phyloP scores from a whole-genome alignment of 2,329 filamentous ascomycete species.

The Alternaria hordeiaustralica region DNA sequence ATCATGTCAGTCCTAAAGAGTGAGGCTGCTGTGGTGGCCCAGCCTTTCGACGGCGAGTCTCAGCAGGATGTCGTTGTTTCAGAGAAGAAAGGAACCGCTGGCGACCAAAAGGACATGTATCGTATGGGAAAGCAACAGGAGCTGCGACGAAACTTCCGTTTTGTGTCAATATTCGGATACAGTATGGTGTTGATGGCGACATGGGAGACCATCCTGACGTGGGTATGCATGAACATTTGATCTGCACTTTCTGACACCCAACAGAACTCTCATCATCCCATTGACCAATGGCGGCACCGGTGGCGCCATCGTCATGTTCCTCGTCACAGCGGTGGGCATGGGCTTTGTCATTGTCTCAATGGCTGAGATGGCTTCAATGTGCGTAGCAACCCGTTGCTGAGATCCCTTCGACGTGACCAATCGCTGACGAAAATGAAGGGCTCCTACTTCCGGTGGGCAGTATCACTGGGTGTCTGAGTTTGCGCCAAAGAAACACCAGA shows the following conservation, averaged over 20 bases:
- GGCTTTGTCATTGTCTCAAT: slow-evolving; percentile 31
- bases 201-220: slow-evolving; percentile 34
- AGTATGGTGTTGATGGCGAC: slow-evolving; percentile 37
- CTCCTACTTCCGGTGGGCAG: slow-evolving; percentile 35
- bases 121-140: slow-evolving; percentile 40
- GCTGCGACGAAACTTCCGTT: slow-evolving; percentile 33
- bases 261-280: slow-evolving; percentile 24
- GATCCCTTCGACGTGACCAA: not conserved
- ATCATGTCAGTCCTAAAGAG: not conserved
- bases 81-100: not conserved
- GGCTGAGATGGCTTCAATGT: slow-evolving; percentile 41
- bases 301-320: slow-evolving; percentile 33
- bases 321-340: slow-evolving; percentile 30
- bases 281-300: slow-evolving; percentile 37
- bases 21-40: not conserved
- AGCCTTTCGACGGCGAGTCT: not conserved
- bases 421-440: slow-evolving; percentile 19
- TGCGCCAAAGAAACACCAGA: slow-evolving; percentile 29
- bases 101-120: slow-evolving; percentile 34
- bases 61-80: not conserved
- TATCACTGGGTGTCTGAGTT: slow-evolving; percentile 42
- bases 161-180: slow-evolving; percentile 37
- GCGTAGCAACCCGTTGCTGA: not conserved
- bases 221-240: not conserved
- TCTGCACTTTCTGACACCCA: not conserved